Base-by-base conservation (phyloP, 1,139 yeast species). In the Ogataea hybrid region DNA sequence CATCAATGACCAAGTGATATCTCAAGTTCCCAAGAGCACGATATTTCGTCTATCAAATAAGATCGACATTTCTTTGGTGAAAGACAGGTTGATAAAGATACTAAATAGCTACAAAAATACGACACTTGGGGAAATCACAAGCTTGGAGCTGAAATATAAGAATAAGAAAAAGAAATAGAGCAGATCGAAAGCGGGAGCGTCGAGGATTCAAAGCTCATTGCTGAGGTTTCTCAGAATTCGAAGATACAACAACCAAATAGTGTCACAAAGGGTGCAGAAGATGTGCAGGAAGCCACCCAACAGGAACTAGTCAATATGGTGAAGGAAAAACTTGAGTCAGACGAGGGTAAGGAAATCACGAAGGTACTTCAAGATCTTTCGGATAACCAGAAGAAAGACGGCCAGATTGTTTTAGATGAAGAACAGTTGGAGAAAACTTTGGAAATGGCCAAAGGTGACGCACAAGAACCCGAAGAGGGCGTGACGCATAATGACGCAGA, bases 21-120 rank as follows among this genome's bases (percentile, higher is more conserved):
- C 60, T 5, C 63, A 59, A 39, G 51, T 60, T 6, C 63, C 63
- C 1, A 56, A 58, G 33, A 55, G 61, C 7, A 59, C 62, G 27
- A 52, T 61, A 9, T 62, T 60, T 44, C 50, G 52, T 21, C 47
- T 62, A 4, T 58, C 63, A 2, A 54, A 54, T 37, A 52, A 50
- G 38, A 56, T 62, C 11, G 59, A 55, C 33, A 49, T 59, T 4
- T 45, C 50, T 7, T 43, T 60, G 37, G 64, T 62, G 7, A 62
- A 61, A 35, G 64, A 61, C 41, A 46, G 64, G 29, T 47, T 62
- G 29, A 58, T 60, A 6, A 59, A 59, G 42, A 52, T 62, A 6
- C 46, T 59, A 37, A 59, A 58, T 36, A 50, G 53, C 17, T 62
- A 62, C 40, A 61, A 61, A 38, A 60, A 60, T 36, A 46, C 56